A percentile compares a stretch with the other conserved stretches of the same genome.
Evolutionary conservation across 306 rosid genomes (phyloP).

Genomic region (Malus domestica): DNA sequence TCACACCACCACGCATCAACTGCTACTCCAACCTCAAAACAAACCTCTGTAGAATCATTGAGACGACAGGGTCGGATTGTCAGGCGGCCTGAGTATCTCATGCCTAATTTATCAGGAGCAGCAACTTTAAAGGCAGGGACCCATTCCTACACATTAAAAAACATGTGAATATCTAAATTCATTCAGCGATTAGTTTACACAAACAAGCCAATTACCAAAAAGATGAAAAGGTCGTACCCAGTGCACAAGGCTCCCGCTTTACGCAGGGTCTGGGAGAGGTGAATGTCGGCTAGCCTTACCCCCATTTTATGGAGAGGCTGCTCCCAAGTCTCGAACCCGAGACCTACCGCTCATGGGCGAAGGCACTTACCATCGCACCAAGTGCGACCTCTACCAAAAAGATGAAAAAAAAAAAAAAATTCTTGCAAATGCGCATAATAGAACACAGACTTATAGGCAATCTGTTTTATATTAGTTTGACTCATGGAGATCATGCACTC

Average conservation of each 20-base stretch:
- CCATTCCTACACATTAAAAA: constrained; percentile 62
- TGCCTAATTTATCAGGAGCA: constrained; percentile 60
- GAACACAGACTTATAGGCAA: neutral
- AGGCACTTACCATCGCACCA: too few relatives aligned
- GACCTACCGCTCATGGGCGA: too few relatives aligned
- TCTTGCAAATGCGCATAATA: neutral
- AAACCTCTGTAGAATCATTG: constrained; percentile 12
- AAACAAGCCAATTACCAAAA: neutral
- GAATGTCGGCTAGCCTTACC: too few relatives aligned
- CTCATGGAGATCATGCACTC: neutral
- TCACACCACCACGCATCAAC: constrained; percentile 85
- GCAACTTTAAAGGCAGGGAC: constrained; percentile 56
- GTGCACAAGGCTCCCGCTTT: too few relatives aligned
- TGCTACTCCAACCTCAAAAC: constrained; percentile 48
- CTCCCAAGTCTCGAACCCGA: too few relatives aligned
- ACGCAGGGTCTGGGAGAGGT: too few relatives aligned
- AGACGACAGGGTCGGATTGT: constrained; percentile 59
- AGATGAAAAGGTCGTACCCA: too few relatives aligned
- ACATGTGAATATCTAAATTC: constrained; percentile 15
- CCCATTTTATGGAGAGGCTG: too few relatives aligned
- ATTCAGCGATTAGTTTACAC: constrained; percentile 6
- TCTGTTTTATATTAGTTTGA: neutral
- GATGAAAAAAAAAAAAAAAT: neutral
- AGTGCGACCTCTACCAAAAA: neutral
- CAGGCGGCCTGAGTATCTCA: constrained; percentile 63